A percentile compares a stretch with the other conserved stretches of the same genome.
Evolutionary conservation across 805 yeast genomes (phyloP).

Genomic region (Candida piceae): DNA sequence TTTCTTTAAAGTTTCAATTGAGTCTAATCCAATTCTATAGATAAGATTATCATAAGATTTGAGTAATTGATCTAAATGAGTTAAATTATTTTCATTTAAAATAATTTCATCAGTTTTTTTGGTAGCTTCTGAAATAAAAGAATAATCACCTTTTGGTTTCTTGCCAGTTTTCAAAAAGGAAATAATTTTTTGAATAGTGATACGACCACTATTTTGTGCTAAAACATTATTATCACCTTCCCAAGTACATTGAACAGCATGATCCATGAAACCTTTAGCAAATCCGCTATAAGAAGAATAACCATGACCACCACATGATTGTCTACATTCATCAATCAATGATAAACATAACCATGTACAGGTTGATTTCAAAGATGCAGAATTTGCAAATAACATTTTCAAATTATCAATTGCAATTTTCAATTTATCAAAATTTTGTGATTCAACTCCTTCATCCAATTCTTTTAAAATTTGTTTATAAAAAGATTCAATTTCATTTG

Average conservation of each 20-base stretch:
- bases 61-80: constrained; percentile 29
- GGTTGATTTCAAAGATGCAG: constrained; percentile 86
- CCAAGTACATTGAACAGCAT: constrained; percentile 99
- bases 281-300: constrained; percentile 90
- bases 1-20: constrained; percentile 29
- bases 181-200: constrained; percentile 51
- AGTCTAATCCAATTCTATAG: constrained; percentile 33
- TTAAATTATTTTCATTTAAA: constrained; percentile 25
- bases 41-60: constrained; percentile 37
- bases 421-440: constrained; percentile 42
- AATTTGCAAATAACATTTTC: constrained; percentile 75
- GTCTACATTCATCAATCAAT: constrained; percentile 84
- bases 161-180: constrained; percentile 35
- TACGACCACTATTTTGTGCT: constrained; percentile 79
- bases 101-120: constrained; percentile 32
- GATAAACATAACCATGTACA: constrained; percentile 81
- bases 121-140: constrained; percentile 27
- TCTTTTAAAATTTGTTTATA: constrained; percentile 45
- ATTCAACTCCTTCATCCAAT: constrained; percentile 50
- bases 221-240: constrained; percentile 93
- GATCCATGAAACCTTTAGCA: constrained; percentile 83
- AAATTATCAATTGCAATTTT: constrained; percentile 49
- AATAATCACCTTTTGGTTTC: constrained; percentile 41
- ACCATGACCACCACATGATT: constrained; percentile 95
- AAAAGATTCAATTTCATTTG: constrained; percentile 52